phyloP scores from a whole-genome alignment of 106 monocot species.

The Triglochin maritima region DNA sequence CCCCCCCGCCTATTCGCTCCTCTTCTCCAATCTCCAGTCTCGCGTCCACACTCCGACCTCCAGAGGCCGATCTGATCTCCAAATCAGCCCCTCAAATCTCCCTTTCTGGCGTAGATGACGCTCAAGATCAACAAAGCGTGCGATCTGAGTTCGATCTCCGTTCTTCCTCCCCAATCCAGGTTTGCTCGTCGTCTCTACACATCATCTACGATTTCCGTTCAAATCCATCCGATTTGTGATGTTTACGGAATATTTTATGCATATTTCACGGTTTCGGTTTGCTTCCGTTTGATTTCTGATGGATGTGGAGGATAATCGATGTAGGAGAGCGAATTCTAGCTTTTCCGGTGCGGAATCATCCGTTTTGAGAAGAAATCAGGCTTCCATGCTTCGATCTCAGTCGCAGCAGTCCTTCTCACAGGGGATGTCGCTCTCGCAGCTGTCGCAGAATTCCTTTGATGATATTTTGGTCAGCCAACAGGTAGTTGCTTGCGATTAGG shows the following conservation, averaged over 20 bases:
- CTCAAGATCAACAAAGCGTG: constrained; percentile 93
- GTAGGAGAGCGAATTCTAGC: constrained; percentile 34
- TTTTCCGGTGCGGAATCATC: constrained; percentile 17
- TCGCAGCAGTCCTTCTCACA: constrained; percentile 94
- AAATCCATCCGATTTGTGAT: not conserved
- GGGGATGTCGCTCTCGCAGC: constrained; percentile 68
- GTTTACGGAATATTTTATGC: not conserved
- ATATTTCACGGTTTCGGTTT: too few species aligned
- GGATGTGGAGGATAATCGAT: too few species aligned
- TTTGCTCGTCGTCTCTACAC: constrained; percentile 1
- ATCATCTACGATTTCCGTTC: not conserved
- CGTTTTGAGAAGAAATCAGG: constrained; percentile 29
- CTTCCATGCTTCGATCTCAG: constrained; percentile 67
- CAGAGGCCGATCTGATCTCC: too few species aligned
- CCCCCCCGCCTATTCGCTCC: not conserved
- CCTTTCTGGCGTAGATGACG: constrained; percentile 31
- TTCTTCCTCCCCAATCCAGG: constrained; percentile 84
- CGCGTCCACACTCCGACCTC: not conserved
- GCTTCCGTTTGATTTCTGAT: too few species aligned
- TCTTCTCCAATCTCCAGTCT: not conserved
- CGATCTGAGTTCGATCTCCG: constrained; percentile 95
- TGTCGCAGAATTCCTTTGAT: constrained; percentile 79
- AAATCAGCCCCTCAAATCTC: too few species aligned
- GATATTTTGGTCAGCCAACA: constrained; percentile 57
- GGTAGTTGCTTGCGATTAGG: constrained; percentile 19